Evolutionary conservation across 768 basidiomycete species (phyloP).

Genomic region (Hericium rajendrae): DNA sequence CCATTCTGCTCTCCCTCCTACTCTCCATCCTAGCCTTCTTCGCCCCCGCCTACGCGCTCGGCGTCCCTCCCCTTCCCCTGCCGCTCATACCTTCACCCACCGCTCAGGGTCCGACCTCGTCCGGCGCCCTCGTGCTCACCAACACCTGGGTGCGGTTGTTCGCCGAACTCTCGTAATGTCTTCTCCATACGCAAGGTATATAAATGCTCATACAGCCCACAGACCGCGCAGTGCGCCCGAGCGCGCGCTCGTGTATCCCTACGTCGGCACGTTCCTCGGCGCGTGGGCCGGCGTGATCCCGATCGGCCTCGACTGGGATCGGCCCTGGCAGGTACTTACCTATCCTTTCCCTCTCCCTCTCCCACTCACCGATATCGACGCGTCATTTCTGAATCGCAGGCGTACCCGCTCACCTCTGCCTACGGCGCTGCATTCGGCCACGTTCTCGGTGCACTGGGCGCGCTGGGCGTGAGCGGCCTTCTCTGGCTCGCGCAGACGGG

Average conservation of each 20-base stretch:
- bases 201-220: neutral
- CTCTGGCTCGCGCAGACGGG: conserved; percentile 18
- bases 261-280: conserved; percentile 61
- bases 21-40: conserved; percentile 57
- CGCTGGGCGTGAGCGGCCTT: conserved; percentile 35
- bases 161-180: conserved; percentile 65
- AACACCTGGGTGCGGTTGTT: conserved; percentile 74
- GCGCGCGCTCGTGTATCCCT: conserved; percentile 70
- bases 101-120: conserved; percentile 15
- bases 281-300: conserved; percentile 77
- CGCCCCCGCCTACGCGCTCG: conserved; percentile 61
- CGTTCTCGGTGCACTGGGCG: conserved; percentile 46
- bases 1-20: conserved; percentile 59
- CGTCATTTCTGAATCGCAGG: conserved; percentile 29
- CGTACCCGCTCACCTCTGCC: conserved; percentile 76
- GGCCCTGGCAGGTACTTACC: conserved; percentile 81
- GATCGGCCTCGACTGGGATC: conserved; percentile 92
- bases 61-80: conserved; percentile 31
- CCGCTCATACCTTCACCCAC: neutral
- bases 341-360: neutral
- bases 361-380: neutral
- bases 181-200: neutral
- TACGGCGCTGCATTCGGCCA: conserved; percentile 65
- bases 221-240: conserved; percentile 63
- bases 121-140: conserved; percentile 40